Conservation (phyloP, 306 rosid species). For the Vigna hirtella region DNA sequence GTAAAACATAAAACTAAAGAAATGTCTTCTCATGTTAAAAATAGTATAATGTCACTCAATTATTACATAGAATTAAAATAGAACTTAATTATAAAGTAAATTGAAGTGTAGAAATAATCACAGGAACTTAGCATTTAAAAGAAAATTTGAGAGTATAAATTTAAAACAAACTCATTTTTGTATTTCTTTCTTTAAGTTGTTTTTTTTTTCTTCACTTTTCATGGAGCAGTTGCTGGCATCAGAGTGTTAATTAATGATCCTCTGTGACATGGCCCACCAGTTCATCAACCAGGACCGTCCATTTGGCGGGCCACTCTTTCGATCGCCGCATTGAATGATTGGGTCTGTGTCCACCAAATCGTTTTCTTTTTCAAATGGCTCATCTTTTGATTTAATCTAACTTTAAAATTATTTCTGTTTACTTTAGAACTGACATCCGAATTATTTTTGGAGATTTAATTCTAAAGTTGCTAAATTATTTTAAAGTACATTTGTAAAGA, state of each 20-base stretch:
- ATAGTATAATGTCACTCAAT: background rate
- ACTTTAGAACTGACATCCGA: background rate
- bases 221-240: constrained; percentile 43
- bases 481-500: background rate
- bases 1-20: too few species aligned
- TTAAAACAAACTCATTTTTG: background rate
- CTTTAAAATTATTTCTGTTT: background rate
- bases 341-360: constrained; percentile 45
- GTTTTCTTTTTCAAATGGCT: background rate
- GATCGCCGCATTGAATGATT: constrained; percentile 58
- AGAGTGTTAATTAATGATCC: constrained; percentile 40
- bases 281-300: constrained; percentile 49
- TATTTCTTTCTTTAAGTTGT: background rate
- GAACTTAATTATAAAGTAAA: background rate
- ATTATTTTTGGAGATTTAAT: background rate
- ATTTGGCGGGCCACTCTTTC: constrained; percentile 43
- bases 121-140: background rate
- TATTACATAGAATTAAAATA: background rate
- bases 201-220: background rate
- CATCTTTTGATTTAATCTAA: background rate
- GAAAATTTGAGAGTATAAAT: background rate
- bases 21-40: background rate
- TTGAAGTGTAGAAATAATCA: background rate
- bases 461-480: background rate
- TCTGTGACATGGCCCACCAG: constrained; percentile 33